Evolutionary conservation across 345 rosid species (phyloP).

Genomic region (Syzygium oleosum): DNA sequence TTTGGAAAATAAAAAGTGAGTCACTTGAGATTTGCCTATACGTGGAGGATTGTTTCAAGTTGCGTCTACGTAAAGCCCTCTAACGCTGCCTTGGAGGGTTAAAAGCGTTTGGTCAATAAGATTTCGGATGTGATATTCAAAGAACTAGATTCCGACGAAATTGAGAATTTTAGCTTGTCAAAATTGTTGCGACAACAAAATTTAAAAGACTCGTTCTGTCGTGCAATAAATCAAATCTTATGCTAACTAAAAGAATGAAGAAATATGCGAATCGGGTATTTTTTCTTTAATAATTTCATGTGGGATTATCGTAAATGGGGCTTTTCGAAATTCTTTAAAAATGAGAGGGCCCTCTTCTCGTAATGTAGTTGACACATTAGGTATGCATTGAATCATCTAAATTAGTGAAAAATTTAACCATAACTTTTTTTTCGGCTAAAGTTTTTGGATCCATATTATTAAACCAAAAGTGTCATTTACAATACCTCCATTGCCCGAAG

Average conservation of each 20-base stretch:
- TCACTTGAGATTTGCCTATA: background rate
- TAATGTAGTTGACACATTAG: background rate
- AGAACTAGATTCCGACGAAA: background rate
- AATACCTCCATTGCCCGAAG: background rate
- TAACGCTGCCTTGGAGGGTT: background rate
- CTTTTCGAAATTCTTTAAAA: background rate
- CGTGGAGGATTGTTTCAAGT: background rate
- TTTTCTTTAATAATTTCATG: background rate
- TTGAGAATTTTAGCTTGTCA: background rate
- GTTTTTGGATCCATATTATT: background rate
- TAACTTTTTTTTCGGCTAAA: background rate
- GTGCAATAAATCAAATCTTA: too few relatives aligned
- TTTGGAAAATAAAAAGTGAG: background rate
- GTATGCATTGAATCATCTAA: background rate
- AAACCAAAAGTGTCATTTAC: background rate
- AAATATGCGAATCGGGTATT: too few relatives aligned
- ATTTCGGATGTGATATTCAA: background rate
- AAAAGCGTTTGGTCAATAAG: too few relatives aligned
- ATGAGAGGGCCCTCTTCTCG: background rate
- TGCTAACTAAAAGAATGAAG: too few relatives aligned
- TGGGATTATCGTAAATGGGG: too few relatives aligned
- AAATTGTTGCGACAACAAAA: too few relatives aligned
- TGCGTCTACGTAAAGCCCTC: too few relatives aligned
- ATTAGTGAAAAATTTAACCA: rapidly evolving
- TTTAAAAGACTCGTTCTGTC: too few relatives aligned